Conservation (phyloP, 2,329 filamentous ascomycete species). For the Alternaria brassicicola region DNA sequence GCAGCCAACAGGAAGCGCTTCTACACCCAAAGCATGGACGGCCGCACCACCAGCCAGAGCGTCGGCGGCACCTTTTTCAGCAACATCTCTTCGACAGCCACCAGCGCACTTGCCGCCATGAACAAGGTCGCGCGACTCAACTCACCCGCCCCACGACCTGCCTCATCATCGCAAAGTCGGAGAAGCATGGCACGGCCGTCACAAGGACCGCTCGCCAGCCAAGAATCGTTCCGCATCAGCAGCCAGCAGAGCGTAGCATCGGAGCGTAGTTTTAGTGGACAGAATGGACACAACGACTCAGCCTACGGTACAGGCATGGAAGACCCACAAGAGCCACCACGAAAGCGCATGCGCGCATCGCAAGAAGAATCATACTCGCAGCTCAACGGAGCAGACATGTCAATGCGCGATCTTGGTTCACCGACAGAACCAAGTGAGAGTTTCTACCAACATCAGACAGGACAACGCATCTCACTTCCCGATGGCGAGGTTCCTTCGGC, state of each 20-base stretch:
- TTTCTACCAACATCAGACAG: slow-evolving; percentile 59
- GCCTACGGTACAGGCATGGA: slow-evolving; percentile 65
- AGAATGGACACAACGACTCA: slow-evolving; percentile 64
- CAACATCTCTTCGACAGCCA: slow-evolving; percentile 92
- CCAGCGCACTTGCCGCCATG: slow-evolving; percentile 91
- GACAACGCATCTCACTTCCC: slow-evolving; percentile 54
- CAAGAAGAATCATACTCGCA: slow-evolving; percentile 50
- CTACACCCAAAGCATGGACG: slow-evolving; percentile 78
- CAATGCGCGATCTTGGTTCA: slow-evolving; percentile 65
- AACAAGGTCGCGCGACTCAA: slow-evolving; percentile 91
- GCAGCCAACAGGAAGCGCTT: slow-evolving; percentile 87
- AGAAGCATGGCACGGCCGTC: slow-evolving; percentile 74
- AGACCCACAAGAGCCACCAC: slow-evolving; percentile 74
- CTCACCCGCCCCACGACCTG: slow-evolving; percentile 72
- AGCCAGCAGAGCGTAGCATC: slow-evolving; percentile 83
- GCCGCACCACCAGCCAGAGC: slow-evolving; percentile 65
- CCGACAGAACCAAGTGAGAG: slow-evolving; percentile 83
- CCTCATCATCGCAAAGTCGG: slow-evolving; percentile 68
- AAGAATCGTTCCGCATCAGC: slow-evolving; percentile 70
- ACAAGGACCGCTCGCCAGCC: slow-evolving; percentile 67
- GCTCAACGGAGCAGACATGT: slow-evolving; percentile 59
- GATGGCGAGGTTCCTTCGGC: slow-evolving; percentile 63
- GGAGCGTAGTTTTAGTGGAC: slow-evolving; percentile 70
- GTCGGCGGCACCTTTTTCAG: slow-evolving; percentile 91
- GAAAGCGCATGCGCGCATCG: slow-evolving; percentile 71